Conservation (phyloP, 2,329 filamentous ascomycete genomes). For the Reticulascus tulasneorum region DNA sequence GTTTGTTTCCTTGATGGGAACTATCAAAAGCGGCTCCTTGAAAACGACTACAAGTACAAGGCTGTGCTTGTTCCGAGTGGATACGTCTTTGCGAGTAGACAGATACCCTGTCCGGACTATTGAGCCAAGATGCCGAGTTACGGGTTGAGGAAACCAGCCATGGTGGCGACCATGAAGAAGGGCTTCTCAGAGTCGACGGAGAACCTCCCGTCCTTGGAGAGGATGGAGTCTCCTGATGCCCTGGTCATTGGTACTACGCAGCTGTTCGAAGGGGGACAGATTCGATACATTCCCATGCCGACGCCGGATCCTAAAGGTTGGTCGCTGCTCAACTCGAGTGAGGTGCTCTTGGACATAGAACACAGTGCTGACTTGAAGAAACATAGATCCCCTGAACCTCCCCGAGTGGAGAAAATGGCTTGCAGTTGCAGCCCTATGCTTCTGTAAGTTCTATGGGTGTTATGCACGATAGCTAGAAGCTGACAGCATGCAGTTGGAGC, state of each 20-base stretch:
- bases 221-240: constrained; percentile 15
- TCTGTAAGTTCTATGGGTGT: constrained; percentile 19
- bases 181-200: constrained; percentile 17
- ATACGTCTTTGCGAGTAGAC: no score
- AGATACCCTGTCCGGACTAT: no score
- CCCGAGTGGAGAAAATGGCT: constrained; percentile 26
- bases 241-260: constrained; percentile 20
- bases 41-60: no score
- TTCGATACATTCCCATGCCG: constrained; percentile 22
- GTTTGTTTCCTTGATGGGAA: no score
- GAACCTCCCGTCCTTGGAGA: constrained; percentile 13
- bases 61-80: no score
- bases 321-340: not conserved
- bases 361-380: constrained; percentile 1
- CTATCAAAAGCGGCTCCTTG: no score
- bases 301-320: constrained; percentile 26
- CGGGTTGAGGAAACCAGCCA: no score
- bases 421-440: constrained; percentile 22
- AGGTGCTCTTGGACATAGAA: not conserved
- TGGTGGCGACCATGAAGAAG: constrained; percentile 12
- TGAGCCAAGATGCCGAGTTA: no score
- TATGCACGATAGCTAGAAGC: not conserved
- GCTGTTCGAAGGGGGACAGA: constrained; percentile 16
- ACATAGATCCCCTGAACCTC: constrained; percentile 25
- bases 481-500: constrained; percentile 10